phyloP scores from a whole-genome alignment of 176 grass and related monocot genomes.

The Aegilops umbellulata region DNA sequence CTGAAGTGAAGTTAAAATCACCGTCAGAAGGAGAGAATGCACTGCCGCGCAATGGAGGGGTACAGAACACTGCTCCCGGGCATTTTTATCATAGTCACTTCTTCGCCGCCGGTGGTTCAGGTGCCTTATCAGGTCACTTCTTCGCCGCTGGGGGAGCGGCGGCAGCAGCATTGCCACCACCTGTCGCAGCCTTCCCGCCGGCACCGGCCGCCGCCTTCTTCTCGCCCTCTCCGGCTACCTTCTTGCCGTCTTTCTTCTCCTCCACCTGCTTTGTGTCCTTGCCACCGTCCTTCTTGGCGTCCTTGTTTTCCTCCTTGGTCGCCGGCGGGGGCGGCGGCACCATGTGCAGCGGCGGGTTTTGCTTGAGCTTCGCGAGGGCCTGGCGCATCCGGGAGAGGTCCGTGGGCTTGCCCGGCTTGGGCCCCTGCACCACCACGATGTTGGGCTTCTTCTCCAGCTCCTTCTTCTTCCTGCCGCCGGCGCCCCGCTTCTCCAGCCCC shows the following conservation, averaged over 20 bases:
- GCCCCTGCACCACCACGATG: conserved; percentile 56
- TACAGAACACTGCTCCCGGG: neutral
- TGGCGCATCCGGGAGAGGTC: conserved; percentile 75
- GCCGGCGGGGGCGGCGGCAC: conserved; percentile 17
- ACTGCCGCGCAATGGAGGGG: neutral
- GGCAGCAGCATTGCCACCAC: neutral
- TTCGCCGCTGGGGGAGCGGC: neutral
- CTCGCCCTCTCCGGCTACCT: neutral
- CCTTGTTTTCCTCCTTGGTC: conserved; percentile 5
- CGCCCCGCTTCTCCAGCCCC: conserved; percentile 57
- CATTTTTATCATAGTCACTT: conserved; percentile 18
- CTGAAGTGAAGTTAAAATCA: neutral
- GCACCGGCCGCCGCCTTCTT: neutral
- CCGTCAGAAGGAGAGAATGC: neutral
- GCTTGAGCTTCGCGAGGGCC: conserved; percentile 55
- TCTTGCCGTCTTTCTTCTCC: neutral
- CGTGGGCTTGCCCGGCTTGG: conserved; percentile 67
- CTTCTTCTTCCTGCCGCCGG: conserved; percentile 31
- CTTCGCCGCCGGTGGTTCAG: neutral
- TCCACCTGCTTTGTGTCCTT: neutral
- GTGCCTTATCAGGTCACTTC: conserved; percentile 25
- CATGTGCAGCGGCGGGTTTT: conserved; percentile 60
- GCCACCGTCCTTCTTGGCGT: neutral
- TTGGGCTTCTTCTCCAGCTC: conserved; percentile 43
- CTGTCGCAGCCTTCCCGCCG: neutral